phyloP scores from a whole-genome alignment of 805 yeast species.

The Lachancea kluyveri region DNA sequence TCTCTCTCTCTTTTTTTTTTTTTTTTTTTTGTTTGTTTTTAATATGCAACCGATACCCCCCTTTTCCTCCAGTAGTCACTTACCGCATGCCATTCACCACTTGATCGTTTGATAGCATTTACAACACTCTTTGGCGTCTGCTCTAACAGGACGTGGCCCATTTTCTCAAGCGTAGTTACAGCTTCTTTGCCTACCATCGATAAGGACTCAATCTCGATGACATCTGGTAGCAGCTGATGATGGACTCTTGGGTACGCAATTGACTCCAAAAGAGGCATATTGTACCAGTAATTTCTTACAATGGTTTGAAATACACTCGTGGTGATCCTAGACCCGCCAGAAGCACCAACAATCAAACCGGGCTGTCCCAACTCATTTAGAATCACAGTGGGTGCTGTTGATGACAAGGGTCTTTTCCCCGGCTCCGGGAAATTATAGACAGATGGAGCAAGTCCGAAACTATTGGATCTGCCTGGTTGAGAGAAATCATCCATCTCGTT shows the following conservation, averaged over 20 bases:
- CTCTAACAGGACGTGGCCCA: conserved; percentile 45
- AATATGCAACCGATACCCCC: conserved; percentile 37
- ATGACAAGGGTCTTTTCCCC: conserved; percentile 75
- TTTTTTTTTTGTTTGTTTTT: too few relatives aligned
- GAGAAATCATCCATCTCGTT: conserved; percentile 96
- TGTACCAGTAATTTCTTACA: conserved; percentile 54
- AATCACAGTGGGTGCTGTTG: conserved; percentile 72
- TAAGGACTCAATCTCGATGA: conserved; percentile 48
- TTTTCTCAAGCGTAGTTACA: conserved; percentile 29
- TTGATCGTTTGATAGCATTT: conserved; percentile 44
- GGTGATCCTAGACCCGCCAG: conserved; percentile 87
- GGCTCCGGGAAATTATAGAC: conserved; percentile 72
- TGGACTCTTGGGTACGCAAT: conserved; percentile 80
- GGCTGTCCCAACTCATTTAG: conserved; percentile 41
- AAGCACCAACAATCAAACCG: conserved; percentile 78
- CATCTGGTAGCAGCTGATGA: conserved; percentile 82
- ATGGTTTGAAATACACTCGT: conserved; percentile 81
- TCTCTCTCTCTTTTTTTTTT: too few relatives aligned
- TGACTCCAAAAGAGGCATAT: conserved; percentile 55
- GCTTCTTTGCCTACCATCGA: conserved; percentile 40
- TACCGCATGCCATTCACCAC: conserved; percentile 59
- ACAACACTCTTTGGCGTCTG: conserved; percentile 46
- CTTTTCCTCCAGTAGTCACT: conserved; percentile 87
- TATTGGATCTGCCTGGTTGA: conserved; percentile 58
- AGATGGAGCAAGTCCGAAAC: conserved; percentile 79